phyloP scores from a whole-genome alignment of 1,284 basidiomycete genomes.

The Ceratobasidium sp. region DNA sequence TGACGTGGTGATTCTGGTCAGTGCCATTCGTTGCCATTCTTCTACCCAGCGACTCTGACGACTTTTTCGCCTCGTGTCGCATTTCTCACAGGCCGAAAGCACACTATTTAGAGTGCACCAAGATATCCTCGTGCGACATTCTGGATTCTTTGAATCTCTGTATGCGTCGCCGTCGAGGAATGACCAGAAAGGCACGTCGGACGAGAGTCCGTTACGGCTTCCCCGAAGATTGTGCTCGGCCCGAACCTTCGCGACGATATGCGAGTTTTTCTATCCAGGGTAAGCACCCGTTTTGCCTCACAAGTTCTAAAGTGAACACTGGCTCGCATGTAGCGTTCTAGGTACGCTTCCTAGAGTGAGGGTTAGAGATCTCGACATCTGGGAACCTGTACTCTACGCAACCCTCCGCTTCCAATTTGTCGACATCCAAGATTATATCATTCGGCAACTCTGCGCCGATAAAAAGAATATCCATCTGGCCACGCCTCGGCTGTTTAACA shows the following conservation, averaged over 20 bases:
- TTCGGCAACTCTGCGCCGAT: not conserved
- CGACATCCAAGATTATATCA: too few relatives aligned
- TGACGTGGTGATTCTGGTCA: too few relatives aligned
- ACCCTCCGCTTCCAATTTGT: too few relatives aligned
- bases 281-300: too few relatives aligned
- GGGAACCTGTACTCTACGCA: constrained; percentile 20
- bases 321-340: not conserved
- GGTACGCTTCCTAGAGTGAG: not conserved
- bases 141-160: not conserved
- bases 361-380: not conserved
- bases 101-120: not conserved
- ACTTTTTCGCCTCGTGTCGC: too few relatives aligned
- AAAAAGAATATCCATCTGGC: not conserved
- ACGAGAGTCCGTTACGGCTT: not conserved
- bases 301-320: too few relatives aligned
- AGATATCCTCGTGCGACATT: not conserved
- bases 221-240: not conserved
- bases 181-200: not conserved
- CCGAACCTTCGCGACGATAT: not conserved
- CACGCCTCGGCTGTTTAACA: not conserved
- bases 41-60: too few relatives aligned
- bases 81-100: not conserved
- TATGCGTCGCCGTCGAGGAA: not conserved
- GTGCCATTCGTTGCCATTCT: too few relatives aligned
- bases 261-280: constrained; percentile 18